phyloP scores from a whole-genome alignment of 257 asterid genomes.

The Solanum corneliomulleri region DNA sequence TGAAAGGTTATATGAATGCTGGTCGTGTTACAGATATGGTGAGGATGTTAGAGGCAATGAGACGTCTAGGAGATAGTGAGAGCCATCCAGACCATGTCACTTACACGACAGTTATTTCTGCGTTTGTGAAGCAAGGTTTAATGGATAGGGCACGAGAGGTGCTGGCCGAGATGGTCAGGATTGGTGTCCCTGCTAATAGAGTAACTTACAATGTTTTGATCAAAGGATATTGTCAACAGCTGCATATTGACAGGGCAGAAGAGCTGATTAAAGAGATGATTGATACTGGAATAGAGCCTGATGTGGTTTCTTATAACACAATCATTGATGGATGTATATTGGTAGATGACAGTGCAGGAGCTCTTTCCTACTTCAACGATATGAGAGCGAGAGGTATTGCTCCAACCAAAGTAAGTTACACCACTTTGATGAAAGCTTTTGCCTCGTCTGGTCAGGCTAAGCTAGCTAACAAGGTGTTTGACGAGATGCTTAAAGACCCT shows the following conservation, averaged over 20 bases:
- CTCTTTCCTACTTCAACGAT: constrained; percentile 79
- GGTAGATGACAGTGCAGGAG: constrained; percentile 78
- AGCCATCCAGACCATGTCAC: constrained; percentile 90
- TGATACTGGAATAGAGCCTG: constrained; percentile 62
- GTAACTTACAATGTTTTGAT: constrained; percentile 82
- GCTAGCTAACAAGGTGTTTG: constrained; percentile 67
- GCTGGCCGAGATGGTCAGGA: constrained; percentile 59
- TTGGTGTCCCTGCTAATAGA: constrained; percentile 60
- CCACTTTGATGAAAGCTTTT: constrained; percentile 96
- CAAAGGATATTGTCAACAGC: constrained; percentile 81
- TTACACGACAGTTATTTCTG: constrained; percentile 80
- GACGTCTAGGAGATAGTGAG: constrained; percentile 45
- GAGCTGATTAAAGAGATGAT: constrained; percentile 61
- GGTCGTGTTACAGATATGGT: constrained; percentile 74
- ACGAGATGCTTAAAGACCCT: constrained; percentile 87
- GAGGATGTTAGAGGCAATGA: constrained; percentile 94
- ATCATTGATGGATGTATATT: constrained; percentile 78
- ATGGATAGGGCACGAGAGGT: constrained; percentile 77
- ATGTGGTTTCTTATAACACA: constrained; percentile 86
- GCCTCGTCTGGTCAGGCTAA: constrained; percentile 82
- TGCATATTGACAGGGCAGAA: constrained; percentile 83
- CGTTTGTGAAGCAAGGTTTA: constrained; percentile 61
- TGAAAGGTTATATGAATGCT: constrained; percentile 90
- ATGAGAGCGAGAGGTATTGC: constrained; percentile 87
- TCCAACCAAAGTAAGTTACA: constrained; percentile 85